Evolutionary conservation across 163 green algal species (phyloP), one percentile per base, ranked within the genome.

Genomic region (Picocystis sp.): DNA sequence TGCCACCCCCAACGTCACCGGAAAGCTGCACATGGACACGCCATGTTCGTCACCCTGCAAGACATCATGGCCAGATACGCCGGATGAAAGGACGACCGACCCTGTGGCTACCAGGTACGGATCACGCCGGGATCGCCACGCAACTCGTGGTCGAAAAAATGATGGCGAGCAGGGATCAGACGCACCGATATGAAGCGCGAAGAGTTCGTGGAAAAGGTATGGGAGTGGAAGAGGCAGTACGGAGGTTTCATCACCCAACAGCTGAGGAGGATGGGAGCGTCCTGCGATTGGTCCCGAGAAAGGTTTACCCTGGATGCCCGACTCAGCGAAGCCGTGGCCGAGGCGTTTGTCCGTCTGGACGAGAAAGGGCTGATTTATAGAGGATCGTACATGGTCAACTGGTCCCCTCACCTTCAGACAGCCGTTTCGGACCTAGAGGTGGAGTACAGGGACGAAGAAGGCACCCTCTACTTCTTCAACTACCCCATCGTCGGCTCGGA

Each of bases 1-100:
- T 99, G 89, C 91, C 91, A 10, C 91, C 91, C 91, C 91, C 29
- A 99, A 99, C 65, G 91, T 99, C 21, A 99, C 91, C 1, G 91
- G 91, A 47, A 81, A 76, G 49, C 77, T 99, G 57, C 91, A 99
- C 71, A 98, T 99, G 91, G 91, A 1, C 91, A 99, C 61, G 91
- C 90, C 50, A 97, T 99, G 86, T 94, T 94, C 66, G 87, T 82
- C 14, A 93, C 88, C 15, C 57, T 95, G 52, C 81, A 98, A 71
- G 90, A 96, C 67, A 84, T 93, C 44, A 93, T 98, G 81, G 71
- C 65, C 1, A 70, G 86, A 11, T 83, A 68, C 50, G 66, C 19
- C 80, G 89, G 45, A 97, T 98, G 87, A 53, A 58, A 2, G 89
- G 91, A 10, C 69, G 75, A 12, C 74, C 76, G 47, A 81, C 81